Conservation (phyloP, 2,329 filamentous ascomycete genomes). For the Aciculosporium take region DNA sequence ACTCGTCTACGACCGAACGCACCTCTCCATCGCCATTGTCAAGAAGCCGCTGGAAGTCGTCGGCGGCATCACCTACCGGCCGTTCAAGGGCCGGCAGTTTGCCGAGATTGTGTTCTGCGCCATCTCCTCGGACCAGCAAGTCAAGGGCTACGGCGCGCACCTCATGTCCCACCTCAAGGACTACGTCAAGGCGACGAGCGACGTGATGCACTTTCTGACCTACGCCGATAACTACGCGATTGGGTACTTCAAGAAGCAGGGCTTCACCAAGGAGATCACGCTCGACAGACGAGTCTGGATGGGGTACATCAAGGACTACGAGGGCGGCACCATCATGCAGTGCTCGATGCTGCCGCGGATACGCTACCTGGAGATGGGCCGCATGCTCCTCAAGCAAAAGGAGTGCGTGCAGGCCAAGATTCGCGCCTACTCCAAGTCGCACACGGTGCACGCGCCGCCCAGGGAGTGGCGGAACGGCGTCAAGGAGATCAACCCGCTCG, state of each 20-base stretch:
- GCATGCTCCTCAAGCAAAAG: slow-evolving; percentile 95
- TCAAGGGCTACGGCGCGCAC: slow-evolving; percentile 96
- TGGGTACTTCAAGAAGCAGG: slow-evolving; percentile 98
- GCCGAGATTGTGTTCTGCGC: slow-evolving; percentile 98
- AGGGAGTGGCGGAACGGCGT: slow-evolving; percentile 71
- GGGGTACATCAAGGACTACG: slow-evolving; percentile 99
- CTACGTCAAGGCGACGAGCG: slow-evolving; percentile 91
- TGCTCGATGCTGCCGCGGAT: slow-evolving; percentile 93
- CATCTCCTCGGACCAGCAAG: slow-evolving; percentile 93
- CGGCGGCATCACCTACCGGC: slow-evolving; percentile 90
- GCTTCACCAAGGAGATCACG: slow-evolving; percentile 96
- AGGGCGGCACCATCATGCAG: slow-evolving; percentile 98
- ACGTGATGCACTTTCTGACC: slow-evolving; percentile 97
- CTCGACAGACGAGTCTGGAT: slow-evolving; percentile 87
- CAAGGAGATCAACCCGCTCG: slow-evolving; percentile 66
- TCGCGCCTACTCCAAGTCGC: slow-evolving; percentile 74
- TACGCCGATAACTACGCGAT: slow-evolving; percentile 99
- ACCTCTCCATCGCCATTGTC: slow-evolving; percentile 91
- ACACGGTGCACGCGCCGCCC: slow-evolving; percentile 74
- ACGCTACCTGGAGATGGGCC: slow-evolving; percentile 80
- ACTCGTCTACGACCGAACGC: slow-evolving; percentile 91
- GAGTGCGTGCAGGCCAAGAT: slow-evolving; percentile 93
- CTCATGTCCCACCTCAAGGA: slow-evolving; percentile 97
- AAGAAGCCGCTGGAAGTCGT: slow-evolving; percentile 95
- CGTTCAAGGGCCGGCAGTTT: slow-evolving; percentile 82